A percentile compares a stretch with the other conserved stretches of the same genome.
These are phyloP conservation scores for Albifimbria verrucaria DNA, from an alignment of 2,329 filamentous ascomycete genomes.

Conservation along the genomic window DNA sequence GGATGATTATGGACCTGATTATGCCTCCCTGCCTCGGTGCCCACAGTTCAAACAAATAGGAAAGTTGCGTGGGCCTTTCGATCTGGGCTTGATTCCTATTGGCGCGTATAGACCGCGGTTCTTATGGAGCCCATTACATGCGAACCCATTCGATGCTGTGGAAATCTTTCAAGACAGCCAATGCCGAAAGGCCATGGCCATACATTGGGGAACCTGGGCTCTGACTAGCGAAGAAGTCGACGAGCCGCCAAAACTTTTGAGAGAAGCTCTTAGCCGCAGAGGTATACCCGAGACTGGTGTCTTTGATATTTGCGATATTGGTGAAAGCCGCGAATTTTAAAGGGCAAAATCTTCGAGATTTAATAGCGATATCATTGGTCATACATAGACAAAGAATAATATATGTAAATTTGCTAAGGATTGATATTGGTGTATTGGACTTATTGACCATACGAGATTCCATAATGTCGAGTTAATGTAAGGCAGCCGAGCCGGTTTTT, in stretches of 20 bases:
- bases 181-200: slow-evolving; percentile 75
- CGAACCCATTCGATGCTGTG: slow-evolving; percentile 81
- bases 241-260: slow-evolving; percentile 74
- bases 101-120: slow-evolving; percentile 76
- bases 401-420: no score
- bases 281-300: slow-evolving; percentile 67
- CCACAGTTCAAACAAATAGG: slow-evolving; percentile 87
- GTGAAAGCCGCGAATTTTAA: slow-evolving; percentile 75
- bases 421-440: no score
- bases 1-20: slow-evolving; percentile 71
- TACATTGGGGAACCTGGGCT: slow-evolving; percentile 93
- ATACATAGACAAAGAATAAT: no score
- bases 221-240: slow-evolving; percentile 80
- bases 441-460: no score
- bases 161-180: slow-evolving; percentile 85
- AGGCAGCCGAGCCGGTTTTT: no score
- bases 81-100: slow-evolving; percentile 89
- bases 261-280: slow-evolving; percentile 65
- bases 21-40: slow-evolving; percentile 65
- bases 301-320: slow-evolving; percentile 82
- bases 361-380: no score
- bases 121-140: slow-evolving; percentile 78
- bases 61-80: slow-evolving; percentile 75
- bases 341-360: no score
- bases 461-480: no score